Evolutionary conservation across 805 yeast genomes (phyloP).

Genomic region (Lipomyces sp.): DNA sequence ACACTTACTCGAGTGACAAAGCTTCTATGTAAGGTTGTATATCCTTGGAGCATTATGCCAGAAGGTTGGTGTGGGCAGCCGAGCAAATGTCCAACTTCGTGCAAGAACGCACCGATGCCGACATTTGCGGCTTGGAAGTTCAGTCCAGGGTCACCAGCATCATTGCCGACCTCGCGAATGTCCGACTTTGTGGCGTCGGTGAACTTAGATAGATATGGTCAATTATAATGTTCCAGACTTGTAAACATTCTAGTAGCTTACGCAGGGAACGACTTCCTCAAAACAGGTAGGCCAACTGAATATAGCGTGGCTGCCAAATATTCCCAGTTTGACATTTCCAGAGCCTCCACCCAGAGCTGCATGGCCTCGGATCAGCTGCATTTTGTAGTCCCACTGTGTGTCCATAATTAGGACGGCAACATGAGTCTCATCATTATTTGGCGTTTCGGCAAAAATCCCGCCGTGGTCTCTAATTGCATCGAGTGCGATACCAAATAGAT

Average conservation of each 20-base stretch:
- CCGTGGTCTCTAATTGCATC: conserved; percentile 68
- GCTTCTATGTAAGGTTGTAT: conserved; percentile 76
- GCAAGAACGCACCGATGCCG: conserved; percentile 92
- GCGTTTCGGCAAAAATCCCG: conserved; percentile 53
- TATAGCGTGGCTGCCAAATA: conserved; percentile 91
- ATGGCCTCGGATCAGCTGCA: conserved; percentile 72
- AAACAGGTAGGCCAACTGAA: conserved; percentile 91
- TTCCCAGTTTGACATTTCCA: conserved; percentile 72
- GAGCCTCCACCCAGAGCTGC: conserved; percentile 95
- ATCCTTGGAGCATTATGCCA: conserved; percentile 91
- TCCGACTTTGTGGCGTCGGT: conserved; percentile 71
- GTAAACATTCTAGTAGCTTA: conserved; percentile 7
- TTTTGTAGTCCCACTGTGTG: conserved; percentile 73
- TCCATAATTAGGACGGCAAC: conserved; percentile 88
- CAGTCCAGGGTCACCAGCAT: conserved; percentile 79
- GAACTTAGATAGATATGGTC: conserved; percentile 50
- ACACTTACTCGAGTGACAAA: conserved; percentile 70
- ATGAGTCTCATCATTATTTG: conserved; percentile 55
- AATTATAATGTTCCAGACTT: not conserved
- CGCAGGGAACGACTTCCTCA: conserved; percentile 63
- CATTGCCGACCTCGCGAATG: conserved; percentile 83
- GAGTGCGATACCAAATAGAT: conserved; percentile 74
- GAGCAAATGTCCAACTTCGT: conserved; percentile 88
- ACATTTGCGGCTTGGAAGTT: conserved; percentile 88
- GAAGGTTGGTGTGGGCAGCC: conserved; percentile 91